phyloP scores from a whole-genome alignment of 495 filamentous ascomycete species.

The Elasticomyces elasticus region DNA sequence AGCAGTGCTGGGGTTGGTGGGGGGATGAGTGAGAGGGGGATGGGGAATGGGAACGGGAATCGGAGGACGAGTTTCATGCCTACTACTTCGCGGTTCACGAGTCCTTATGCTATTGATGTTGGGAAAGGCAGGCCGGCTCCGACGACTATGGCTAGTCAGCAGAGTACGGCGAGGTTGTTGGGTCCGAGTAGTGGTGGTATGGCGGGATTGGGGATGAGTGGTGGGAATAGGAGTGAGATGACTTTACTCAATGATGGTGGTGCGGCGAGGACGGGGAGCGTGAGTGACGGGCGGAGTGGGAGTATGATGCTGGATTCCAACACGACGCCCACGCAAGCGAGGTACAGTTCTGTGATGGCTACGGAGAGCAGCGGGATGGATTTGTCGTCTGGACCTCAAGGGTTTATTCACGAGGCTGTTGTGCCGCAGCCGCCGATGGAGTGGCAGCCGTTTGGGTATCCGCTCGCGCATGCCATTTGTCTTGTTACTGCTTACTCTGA shows the following conservation, averaged over 20 bases:
- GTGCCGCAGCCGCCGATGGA: constrained; percentile 96
- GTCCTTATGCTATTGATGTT: constrained; percentile 66
- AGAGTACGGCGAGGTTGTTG: constrained; percentile 62
- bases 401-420: constrained; percentile 90
- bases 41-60: constrained; percentile 56
- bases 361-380: constrained; percentile 43
- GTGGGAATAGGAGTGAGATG: constrained; percentile 55
- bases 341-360: too few relatives aligned
- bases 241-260: constrained; percentile 40
- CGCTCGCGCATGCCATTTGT: constrained; percentile 85
- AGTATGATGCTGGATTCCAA: constrained; percentile 10
- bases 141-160: constrained; percentile 95
- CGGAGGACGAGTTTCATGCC: constrained; percentile 80
- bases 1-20: constrained; percentile 46
- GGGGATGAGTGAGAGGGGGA: too few relatives aligned
- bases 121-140: constrained; percentile 48
- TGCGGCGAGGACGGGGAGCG: constrained; percentile 21
- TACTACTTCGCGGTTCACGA: constrained; percentile 87
- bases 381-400: constrained; percentile 76
- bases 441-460: constrained; percentile 93
- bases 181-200: constrained; percentile 50
- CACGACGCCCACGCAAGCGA: too few relatives aligned
- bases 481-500: constrained; percentile 97
- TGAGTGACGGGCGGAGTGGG: constrained; percentile 26
- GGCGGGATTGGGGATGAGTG: constrained; percentile 36